These are phyloP conservation scores for Phytophthora pinifolia DNA, from an alignment of 352 stramenopile species.

Conservation along the genomic window DNA sequence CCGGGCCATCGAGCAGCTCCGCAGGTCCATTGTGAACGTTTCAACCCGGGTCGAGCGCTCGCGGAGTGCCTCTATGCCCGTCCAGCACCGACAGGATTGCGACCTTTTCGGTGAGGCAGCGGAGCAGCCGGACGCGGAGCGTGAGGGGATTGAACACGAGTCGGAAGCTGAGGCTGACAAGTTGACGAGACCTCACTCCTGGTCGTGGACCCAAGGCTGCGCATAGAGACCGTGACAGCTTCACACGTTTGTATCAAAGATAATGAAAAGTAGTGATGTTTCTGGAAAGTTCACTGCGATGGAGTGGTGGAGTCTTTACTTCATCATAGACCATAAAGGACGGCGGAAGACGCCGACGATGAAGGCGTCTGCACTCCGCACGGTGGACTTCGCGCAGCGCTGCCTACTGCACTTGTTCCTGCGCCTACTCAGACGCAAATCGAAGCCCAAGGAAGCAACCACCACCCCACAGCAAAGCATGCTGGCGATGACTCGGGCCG, in stretches of 20 bases:
- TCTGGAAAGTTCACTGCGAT: slow-evolving; percentile 6
- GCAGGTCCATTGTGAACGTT: slow-evolving; percentile 20
- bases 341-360: slow-evolving; percentile 4
- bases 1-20: slow-evolving; percentile 19
- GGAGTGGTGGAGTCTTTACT: too few species aligned
- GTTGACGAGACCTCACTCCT: slow-evolving; percentile 8
- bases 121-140: slow-evolving; percentile 12
- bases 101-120: slow-evolving; percentile 1
- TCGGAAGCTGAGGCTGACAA: slow-evolving; percentile 4
- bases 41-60: slow-evolving; percentile 12
- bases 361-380: background rate
- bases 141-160: too few species aligned
- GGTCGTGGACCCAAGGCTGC: slow-evolving; percentile 10
- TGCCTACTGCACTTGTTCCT: slow-evolving; percentile 12
- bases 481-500: background rate
- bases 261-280: background rate
- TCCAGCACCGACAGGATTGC: slow-evolving; percentile 18
- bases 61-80: background rate
- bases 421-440: background rate
- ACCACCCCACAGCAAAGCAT: background rate
- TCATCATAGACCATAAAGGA: background rate
- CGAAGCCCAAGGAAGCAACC: background rate
- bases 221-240: slow-evolving; percentile 5
- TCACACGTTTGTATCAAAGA: background rate
- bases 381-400: slow-evolving; percentile 1